phyloP scores from a whole-genome alignment of 2,329 filamentous ascomycete species.

The Dissoconium aciculare region DNA sequence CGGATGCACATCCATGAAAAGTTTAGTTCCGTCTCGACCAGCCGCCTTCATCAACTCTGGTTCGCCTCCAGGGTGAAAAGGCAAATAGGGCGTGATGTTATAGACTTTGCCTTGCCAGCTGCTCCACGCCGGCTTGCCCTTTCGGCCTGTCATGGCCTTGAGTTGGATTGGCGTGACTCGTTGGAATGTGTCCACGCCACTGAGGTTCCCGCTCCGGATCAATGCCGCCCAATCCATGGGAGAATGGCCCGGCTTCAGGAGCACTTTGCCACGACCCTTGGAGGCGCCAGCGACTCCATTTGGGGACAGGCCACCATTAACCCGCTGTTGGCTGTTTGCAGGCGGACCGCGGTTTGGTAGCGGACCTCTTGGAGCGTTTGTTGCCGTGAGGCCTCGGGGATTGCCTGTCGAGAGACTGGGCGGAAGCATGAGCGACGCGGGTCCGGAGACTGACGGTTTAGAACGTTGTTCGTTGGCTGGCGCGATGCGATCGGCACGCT shows the following conservation, averaged over 20 bases:
- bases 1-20: constrained; percentile 50
- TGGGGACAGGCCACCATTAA: constrained; percentile 21
- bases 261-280: constrained; percentile 47
- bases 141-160: constrained; percentile 62
- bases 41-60: constrained; percentile 64
- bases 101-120: constrained; percentile 82
- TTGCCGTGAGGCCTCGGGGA: neutral
- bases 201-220: constrained; percentile 41
- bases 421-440: constrained; percentile 10
- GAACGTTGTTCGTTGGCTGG: constrained; percentile 24
- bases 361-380: constrained; percentile 28
- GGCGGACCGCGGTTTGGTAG: constrained; percentile 32
- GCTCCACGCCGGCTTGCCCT: constrained; percentile 75
- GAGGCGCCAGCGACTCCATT: constrained; percentile 25
- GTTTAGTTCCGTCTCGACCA: constrained; percentile 52
- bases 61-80: constrained; percentile 80
- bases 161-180: constrained; percentile 74
- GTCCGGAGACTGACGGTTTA: neutral
- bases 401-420: constrained; percentile 16
- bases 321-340: constrained; percentile 25
- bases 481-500: constrained; percentile 26
- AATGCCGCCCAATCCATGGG: constrained; percentile 92
- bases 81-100: constrained; percentile 77
- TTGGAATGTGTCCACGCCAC: constrained; percentile 39
- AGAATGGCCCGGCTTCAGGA: constrained; percentile 78